Conservation (phyloP, 1,284 basidiomycete species). For the Tremellales sp. region DNA sequence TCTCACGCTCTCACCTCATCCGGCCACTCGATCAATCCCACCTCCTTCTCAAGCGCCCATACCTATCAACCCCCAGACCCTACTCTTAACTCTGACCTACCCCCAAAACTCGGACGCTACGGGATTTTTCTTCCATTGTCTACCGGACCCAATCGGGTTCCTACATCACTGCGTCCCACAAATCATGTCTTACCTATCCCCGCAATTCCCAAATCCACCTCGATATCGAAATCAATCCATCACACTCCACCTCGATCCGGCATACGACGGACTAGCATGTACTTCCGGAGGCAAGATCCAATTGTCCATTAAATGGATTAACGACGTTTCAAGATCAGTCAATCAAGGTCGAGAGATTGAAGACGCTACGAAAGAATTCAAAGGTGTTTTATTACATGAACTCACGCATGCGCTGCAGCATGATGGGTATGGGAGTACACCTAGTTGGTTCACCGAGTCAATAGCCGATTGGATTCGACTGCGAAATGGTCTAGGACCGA, state of each 20-base stretch:
- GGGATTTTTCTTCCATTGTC: constrained; percentile 26
- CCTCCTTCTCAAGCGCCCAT: constrained; percentile 4
- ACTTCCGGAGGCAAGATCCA: constrained; percentile 25
- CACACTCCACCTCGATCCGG: background rate
- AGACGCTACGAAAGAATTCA: constrained; percentile 34
- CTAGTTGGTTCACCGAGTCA: constrained; percentile 32
- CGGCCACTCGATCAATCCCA: constrained; percentile 2
- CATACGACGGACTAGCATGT: constrained; percentile 30
- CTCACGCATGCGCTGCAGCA: constrained; percentile 33
- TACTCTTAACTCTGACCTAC: constrained; percentile 21
- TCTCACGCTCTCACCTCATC: constrained; percentile 1
- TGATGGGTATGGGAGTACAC: constrained; percentile 22
- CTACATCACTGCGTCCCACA: constrained; percentile 24
- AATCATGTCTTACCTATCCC: constrained; percentile 6
- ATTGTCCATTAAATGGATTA: constrained; percentile 29
- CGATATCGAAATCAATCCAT: background rate
- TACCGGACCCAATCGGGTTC: constrained; percentile 32
- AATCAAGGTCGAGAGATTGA: constrained; percentile 15
- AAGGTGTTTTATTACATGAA: constrained; percentile 38
- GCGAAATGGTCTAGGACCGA: constrained; percentile 22
- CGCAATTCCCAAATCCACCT: background rate
- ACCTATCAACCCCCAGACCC: constrained; percentile 7
- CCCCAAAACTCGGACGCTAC: constrained; percentile 9
- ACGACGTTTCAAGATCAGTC: constrained; percentile 16
- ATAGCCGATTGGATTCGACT: constrained; percentile 33